phyloP scores from a whole-genome alignment of 2,329 filamentous ascomycete species.

The Colletotrichum limetticola region DNA sequence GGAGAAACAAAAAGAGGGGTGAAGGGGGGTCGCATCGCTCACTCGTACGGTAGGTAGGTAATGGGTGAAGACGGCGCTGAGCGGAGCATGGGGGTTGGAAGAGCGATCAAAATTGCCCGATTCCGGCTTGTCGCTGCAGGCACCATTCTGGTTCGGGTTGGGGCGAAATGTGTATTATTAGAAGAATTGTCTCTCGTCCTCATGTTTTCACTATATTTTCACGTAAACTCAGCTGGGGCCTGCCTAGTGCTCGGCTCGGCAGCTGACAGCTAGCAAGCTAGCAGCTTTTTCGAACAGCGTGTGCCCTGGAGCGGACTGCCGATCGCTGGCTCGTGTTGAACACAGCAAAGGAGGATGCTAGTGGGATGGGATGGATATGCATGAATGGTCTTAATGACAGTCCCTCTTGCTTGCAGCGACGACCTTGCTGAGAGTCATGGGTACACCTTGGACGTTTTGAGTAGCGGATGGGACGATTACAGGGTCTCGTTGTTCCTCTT shows the following conservation, averaged over 20 bases:
- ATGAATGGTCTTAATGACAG: not conserved
- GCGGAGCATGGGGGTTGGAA: not conserved
- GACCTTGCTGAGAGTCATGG: not conserved
- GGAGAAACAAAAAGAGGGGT: slow-evolving; percentile 25
- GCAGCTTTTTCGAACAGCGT: not conserved
- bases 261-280: not conserved
- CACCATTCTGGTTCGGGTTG: slow-evolving; percentile 12
- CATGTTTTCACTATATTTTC: not conserved
- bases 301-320: not conserved
- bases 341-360: not conserved
- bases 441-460: not conserved
- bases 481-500: not conserved
- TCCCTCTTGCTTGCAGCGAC: not conserved
- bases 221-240: not conserved
- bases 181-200: slow-evolving; percentile 9
- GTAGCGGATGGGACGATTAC: slow-evolving; percentile 2
- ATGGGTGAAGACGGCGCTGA: not conserved
- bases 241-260: not conserved
- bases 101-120: slow-evolving; percentile 15
- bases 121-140: slow-evolving; percentile 20
- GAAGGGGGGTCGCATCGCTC: not conserved
- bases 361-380: not conserved
- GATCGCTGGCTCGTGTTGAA: slow-evolving; percentile 25
- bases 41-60: not conserved
- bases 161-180: slow-evolving; percentile 18